phyloP scores from a whole-genome alignment of 148 eudicot genomes.

The Nepenthes gracilis region DNA sequence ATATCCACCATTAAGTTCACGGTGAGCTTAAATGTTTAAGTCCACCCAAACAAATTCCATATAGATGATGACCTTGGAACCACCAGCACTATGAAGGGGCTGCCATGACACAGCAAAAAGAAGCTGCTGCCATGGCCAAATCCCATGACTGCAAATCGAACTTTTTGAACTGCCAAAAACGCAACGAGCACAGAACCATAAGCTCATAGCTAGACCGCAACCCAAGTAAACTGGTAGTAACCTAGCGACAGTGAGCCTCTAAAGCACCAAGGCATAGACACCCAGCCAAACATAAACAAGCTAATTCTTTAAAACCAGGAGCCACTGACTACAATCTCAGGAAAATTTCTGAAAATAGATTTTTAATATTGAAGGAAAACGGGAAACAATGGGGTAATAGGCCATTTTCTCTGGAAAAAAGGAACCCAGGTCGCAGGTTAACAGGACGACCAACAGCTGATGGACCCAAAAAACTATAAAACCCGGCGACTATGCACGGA shows the following conservation, averaged over 20 bases:
- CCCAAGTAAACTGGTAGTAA: no score
- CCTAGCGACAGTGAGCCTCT: conserved; percentile 2
- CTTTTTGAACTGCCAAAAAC: conserved; percentile 7
- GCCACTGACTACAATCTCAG: conserved; percentile 33
- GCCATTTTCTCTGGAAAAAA: conserved; percentile 45
- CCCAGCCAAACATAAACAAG: conserved; percentile 23
- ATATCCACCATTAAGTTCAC: no score
- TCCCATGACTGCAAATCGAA: conserved; percentile 28
- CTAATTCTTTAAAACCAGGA: conserved; percentile 25
- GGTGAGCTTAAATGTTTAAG: no score
- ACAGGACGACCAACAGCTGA: background rate
- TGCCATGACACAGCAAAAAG: conserved; percentile 34
- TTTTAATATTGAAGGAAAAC: conserved; percentile 18
- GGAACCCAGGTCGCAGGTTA: conserved; percentile 14
- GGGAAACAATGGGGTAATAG: conserved; percentile 36
- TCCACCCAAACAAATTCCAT: no score
- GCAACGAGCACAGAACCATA: no score
- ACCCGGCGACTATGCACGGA: background rate
- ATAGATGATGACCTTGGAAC: no score
- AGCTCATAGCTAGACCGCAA: no score
- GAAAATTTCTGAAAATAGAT: conserved; percentile 41
- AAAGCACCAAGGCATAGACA: background rate
- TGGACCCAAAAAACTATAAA: conserved; percentile 12
- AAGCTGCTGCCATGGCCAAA: conserved; percentile 18
- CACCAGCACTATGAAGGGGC: background rate